These are phyloP conservation scores for Colletotrichum neosansevieriae DNA, from an alignment of 2,329 filamentous ascomycete genomes.

Conservation along the genomic window DNA sequence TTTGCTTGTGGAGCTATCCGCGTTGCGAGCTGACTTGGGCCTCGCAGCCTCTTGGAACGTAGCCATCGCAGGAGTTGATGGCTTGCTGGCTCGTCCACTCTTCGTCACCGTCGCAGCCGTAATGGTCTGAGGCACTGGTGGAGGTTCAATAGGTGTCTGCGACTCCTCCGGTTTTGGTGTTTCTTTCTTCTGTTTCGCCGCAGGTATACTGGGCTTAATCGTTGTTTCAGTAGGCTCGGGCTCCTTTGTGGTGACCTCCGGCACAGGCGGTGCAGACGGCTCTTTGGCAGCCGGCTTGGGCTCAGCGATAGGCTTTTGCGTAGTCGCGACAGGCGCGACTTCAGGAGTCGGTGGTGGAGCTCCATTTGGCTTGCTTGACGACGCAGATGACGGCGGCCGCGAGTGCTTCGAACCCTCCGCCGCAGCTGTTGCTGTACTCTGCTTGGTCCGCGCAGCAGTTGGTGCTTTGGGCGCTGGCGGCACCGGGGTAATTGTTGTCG, in stretches of 20 bases:
- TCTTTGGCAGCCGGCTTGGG: conserved; percentile 46
- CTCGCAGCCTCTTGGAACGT: conserved; percentile 69
- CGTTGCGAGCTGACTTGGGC: conserved; percentile 65
- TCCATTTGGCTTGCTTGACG: conserved; percentile 67
- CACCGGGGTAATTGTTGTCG: conserved; percentile 47
- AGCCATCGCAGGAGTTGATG: conserved; percentile 71
- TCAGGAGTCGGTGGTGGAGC: conserved; percentile 55
- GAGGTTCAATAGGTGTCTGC: conserved; percentile 47
- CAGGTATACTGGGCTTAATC: conserved; percentile 44
- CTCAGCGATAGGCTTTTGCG: conserved; percentile 25
- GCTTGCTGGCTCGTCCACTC: conserved; percentile 75
- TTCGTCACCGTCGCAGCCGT: conserved; percentile 66
- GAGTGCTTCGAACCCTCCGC: conserved; percentile 64
- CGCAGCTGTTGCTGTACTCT: conserved; percentile 76
- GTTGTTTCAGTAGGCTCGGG: conserved; percentile 44
- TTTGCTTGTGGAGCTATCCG: conserved; percentile 60
- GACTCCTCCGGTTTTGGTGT: conserved; percentile 52
- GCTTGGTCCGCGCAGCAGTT: conserved; percentile 77
- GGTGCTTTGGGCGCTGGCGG: conserved; percentile 47
- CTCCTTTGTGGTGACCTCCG: conserved; percentile 43
- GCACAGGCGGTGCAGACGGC: conserved; percentile 33
- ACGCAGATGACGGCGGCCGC: conserved; percentile 70
- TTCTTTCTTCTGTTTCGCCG: conserved; percentile 57
- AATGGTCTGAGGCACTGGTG: conserved; percentile 58
- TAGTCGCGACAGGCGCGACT: conserved; percentile 43